These are phyloP conservation scores for Cairneyella variabilis DNA, from an alignment of 495 filamentous ascomycete species.

Conservation along the genomic window DNA sequence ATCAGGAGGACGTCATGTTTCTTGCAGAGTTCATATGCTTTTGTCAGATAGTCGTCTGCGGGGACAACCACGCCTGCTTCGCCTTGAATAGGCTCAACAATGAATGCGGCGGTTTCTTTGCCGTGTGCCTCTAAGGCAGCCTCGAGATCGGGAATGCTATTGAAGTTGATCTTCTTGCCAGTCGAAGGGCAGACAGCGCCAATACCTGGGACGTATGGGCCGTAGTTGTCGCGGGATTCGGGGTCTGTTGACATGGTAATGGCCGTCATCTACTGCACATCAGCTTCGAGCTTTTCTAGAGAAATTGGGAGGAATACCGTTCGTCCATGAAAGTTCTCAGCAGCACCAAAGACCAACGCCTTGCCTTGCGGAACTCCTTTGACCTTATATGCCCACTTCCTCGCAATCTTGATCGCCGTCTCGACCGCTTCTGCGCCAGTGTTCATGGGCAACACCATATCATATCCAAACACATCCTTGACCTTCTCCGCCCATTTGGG, in stretches of 20 bases:
- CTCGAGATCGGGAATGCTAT: constrained; percentile 76
- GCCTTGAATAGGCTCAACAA: constrained; percentile 97
- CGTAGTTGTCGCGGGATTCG: constrained; percentile 95
- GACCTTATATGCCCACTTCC: constrained; percentile 98
- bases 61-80: constrained; percentile 97
- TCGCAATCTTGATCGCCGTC: constrained; percentile 93
- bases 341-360: constrained; percentile 77
- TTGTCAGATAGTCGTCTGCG: constrained; percentile 78
- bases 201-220: constrained; percentile 87
- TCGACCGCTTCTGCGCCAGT: constrained; percentile 99
- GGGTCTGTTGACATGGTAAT: constrained; percentile 93
- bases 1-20: constrained; percentile 93
- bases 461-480: constrained; percentile 81
- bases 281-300: constrained; percentile 15
- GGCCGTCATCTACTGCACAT: constrained; percentile 71
- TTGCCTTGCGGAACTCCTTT: constrained; percentile 85
- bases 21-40: constrained; percentile 82
- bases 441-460: constrained; percentile 99
- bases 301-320: constrained; percentile 58
- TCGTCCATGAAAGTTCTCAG: constrained; percentile 94
- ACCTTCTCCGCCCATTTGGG: constrained; percentile 93
- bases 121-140: constrained; percentile 78
- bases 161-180: constrained; percentile 74
- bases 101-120: constrained; percentile 82
- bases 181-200: constrained; percentile 77